Percentiles rank a stretch among this genome's conserved stretches.
Evolutionary conservation across 441 rosid species (phyloP).

Genomic region (Adansonia gregorii): DNA sequence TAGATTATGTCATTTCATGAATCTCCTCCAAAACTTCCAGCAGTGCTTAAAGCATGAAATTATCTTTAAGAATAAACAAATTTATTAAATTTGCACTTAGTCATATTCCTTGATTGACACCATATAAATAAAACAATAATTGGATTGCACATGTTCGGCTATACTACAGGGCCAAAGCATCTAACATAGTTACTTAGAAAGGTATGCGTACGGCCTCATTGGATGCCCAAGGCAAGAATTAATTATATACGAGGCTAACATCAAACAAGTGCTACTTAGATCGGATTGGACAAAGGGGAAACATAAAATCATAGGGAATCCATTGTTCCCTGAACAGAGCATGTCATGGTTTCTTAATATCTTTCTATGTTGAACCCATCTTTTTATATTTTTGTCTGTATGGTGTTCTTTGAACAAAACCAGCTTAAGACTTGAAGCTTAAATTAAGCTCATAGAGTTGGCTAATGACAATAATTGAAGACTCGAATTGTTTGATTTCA

Average conservation of each 20-base stretch:
- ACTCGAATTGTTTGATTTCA: neutral
- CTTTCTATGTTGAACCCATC: neutral
- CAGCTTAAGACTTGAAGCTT: neutral
- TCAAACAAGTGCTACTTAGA: too few species aligned
- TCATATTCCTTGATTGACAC: neutral
- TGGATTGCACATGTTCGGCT: neutral
- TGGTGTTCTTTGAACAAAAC: neutral
- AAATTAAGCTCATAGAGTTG: neutral
- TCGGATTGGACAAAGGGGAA: too few species aligned
- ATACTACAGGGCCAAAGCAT: neutral
- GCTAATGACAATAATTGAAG: neutral
- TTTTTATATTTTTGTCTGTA: neutral
- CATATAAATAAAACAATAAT: neutral
- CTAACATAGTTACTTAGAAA: too few species aligned
- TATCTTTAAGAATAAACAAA: neutral
- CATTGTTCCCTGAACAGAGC: too few species aligned
- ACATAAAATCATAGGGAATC: too few species aligned
- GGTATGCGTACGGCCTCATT: too few species aligned
- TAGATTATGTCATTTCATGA: neutral
- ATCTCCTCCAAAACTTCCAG: neutral
- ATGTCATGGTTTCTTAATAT: neutral
- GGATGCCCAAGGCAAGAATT: too few species aligned
- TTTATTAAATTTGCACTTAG: neutral
- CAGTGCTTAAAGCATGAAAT: neutral
- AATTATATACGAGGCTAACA: too few species aligned